Evolutionary conservation across 805 yeast genomes (phyloP), one percentile per base, ranked within the genome.

Genomic region (Barnettozyma vustinii): DNA sequence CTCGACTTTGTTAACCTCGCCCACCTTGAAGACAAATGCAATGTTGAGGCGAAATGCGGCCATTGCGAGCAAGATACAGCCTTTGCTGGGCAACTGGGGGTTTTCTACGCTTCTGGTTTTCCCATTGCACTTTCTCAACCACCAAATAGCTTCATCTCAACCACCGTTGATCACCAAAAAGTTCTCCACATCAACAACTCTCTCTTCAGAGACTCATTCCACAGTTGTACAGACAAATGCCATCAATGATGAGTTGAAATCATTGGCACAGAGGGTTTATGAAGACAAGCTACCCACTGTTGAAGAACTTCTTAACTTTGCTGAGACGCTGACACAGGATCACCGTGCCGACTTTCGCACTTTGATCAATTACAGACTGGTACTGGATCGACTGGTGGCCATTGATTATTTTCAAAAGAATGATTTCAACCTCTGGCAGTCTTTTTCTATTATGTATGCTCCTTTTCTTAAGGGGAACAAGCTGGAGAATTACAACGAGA

Each of bases 401-500:
- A 26, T 8, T 2, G 43, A 30, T 5, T 46, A 40, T 37, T 52
- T 47, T 30, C 36, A 30, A 12, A 12, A 36, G 30, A 4, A 25
- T 21, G 32, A 16, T n/a, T 16, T 21, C 19, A 21, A 37, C 15
- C 37, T 37, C 3, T 40, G 47, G 43, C 44, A 44, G 5, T n/a
- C 30, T 7, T 47, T 45, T 16, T n/a, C 18, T 2, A 43, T 46
- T 9, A 16, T 32, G 19, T 47, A 32, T 26, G 42, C 36, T 21
- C 55, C 55, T 7, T 48, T 52, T 13, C 40, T 53, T 7, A 32
- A 37, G 5, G 25, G 44, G 1, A 23, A 37, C 16, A 43, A 36
- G n/a, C 36, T 40, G 18, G 53, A 48, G 27, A 46, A 43, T 23
- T 52, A 52, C 25, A 50, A 43, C 23, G 42, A 36, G 23, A 35